Base-by-base conservation (phyloP, 306 rosid genomes). In the Mucuna pruriens region DNA sequence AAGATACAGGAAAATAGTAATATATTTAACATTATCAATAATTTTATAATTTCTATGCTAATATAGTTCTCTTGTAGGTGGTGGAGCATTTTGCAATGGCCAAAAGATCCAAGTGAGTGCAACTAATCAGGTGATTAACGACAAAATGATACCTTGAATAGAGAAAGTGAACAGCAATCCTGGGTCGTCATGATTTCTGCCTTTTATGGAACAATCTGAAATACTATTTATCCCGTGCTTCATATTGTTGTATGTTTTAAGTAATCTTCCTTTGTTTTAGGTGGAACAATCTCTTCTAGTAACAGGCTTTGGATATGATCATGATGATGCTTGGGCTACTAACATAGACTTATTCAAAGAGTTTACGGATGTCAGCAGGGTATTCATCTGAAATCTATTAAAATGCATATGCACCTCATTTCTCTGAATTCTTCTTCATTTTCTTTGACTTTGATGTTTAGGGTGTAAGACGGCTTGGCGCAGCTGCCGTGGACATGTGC, bases 401-500 rank as follows among this genome's bases (percentile, higher is more conserved):
- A 44, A 66, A 19, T 75, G 17, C 63, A 25, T 74, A 40, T 54
- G 17, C 63, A 25, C 76, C 42, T 54, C 54, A 52, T 81, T 61
- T 66, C 77, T 69, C 7, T 26, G 57, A 1, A 1, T 29, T 29
- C 54, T 71, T 49, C 60, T 17, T 61, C 7, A 73, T 22, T 73
- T 48, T 57, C 63, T 42, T 42, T 46, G 79, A 66, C 42, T 76
- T 66, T 49, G 77, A 85, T 82, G 73, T 63, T 54, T 45, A 95
- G 98, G 99, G 99, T 83, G 99, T 95, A 67, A 95, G 99, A 83
- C 86, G 99, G 84, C 99, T 95, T 5, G 99, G 99, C 70, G 99
- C 99, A 0, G 99, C 99, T 68, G 94, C 99, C 9, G 98, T 95
- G 67, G 99, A 95, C 85, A 95, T 93, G 99, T 91, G 97, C 80